A percentile compares a stretch with the other conserved stretches of the same genome.
Evolutionary conservation across 257 asterid species (phyloP).

Genomic region (Ilex aquifolium): DNA sequence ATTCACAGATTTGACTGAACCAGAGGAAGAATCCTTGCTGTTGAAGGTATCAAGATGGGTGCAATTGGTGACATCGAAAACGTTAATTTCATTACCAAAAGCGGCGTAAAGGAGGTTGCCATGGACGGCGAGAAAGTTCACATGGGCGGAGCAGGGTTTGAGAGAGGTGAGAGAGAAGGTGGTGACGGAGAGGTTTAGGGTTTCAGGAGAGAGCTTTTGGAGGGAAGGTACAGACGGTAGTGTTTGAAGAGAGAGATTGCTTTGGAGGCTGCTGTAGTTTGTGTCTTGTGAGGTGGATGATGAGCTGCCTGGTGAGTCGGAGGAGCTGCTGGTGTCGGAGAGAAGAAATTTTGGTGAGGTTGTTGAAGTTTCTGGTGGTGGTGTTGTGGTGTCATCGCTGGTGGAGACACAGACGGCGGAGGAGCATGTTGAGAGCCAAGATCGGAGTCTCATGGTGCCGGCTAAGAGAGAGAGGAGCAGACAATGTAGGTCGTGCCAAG

Average conservation of each 20-base stretch:
- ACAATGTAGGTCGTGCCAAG: not conserved
- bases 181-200: slow-evolving; percentile 26
- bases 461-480: slow-evolving; percentile 11
- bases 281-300: slow-evolving; percentile 39
- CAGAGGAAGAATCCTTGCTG: slow-evolving; percentile 23
- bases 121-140: slow-evolving; percentile 47
- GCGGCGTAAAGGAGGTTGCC: slow-evolving; percentile 68
- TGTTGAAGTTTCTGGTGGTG: not conserved
- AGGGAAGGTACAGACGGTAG: slow-evolving; percentile 82
- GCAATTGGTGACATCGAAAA: slow-evolving; percentile 30
- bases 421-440: slow-evolving; percentile 57
- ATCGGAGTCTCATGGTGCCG: slow-evolving; percentile 45
- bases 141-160: slow-evolving; percentile 19
- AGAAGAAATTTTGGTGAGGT: slow-evolving; percentile 18
- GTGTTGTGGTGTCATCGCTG: slow-evolving; percentile 9
- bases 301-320: slow-evolving; percentile 23
- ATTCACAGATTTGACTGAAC: slow-evolving; percentile 54
- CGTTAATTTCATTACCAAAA: slow-evolving; percentile 45
- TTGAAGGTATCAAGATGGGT: slow-evolving; percentile 39
- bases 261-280: slow-evolving; percentile 39
- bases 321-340: slow-evolving; percentile 32
- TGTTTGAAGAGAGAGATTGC: slow-evolving; percentile 63
- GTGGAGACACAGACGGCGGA: slow-evolving; percentile 29
- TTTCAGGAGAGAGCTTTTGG: slow-evolving; percentile 41
- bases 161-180: slow-evolving; percentile 27